Percentiles rank a stretch among this genome's conserved stretches.
phyloP scores from a whole-genome alignment of 306 rosid species.

The Arachis stenosperma region DNA sequence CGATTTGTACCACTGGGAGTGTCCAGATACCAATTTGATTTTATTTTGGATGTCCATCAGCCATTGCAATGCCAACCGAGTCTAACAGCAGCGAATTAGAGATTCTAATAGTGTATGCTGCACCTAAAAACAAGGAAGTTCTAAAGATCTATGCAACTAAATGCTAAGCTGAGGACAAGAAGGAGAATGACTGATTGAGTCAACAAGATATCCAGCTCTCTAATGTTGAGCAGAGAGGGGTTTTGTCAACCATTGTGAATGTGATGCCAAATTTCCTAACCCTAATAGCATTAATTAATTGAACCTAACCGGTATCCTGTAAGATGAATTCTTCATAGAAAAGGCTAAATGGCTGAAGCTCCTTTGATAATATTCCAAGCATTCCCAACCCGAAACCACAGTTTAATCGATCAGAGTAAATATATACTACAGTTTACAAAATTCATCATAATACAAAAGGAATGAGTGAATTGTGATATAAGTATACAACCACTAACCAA shows the following conservation, averaged over 20 bases:
- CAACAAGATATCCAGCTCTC: conserved; percentile 12
- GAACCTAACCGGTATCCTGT: neutral
- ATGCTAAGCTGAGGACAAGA: neutral
- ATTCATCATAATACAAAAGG: conserved; percentile 5
- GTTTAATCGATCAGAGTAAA: conserved; percentile 10
- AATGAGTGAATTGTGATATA: neutral
- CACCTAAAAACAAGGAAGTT: conserved; percentile 9
- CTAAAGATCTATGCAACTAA: conserved; percentile 9
- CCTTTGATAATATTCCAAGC: neutral
- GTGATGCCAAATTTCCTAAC: conserved; percentile 20
- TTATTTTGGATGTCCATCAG: conserved; percentile 10
- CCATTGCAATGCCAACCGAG: conserved; percentile 18
- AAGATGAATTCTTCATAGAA: neutral
- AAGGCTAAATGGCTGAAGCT: conserved; percentile 29
- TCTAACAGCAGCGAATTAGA: conserved; percentile 13
- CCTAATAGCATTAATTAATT: neutral
- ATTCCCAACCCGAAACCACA: conserved; percentile 18
- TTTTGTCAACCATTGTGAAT: neutral
- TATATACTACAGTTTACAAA: neutral
- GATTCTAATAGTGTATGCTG: neutral
- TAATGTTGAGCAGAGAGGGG: neutral
- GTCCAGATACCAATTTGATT: conserved; percentile 10
- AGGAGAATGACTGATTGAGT: conserved; percentile 2
- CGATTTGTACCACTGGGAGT: neutral
- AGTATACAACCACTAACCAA: too few relatives aligned